Base-by-base conservation (phyloP, 441 rosid genomes). In the Arabidopsis hybrid region DNA sequence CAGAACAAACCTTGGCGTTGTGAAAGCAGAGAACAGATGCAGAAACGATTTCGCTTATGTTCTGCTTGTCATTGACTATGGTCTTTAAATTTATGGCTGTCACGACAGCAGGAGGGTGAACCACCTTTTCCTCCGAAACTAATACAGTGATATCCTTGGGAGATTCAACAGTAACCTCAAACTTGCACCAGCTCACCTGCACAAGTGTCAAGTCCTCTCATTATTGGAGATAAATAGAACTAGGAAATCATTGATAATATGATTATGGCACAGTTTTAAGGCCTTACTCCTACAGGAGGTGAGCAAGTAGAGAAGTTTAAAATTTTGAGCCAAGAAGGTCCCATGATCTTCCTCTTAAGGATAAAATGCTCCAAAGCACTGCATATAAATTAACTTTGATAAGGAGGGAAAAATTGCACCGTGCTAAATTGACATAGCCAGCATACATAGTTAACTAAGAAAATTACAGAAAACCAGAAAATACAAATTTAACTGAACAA, bases 131-230 rank as follows among this genome's bases (percentile, higher is more conserved):
- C 79, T 80, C 86, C 35, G 93, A 78, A 58, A 88, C 74, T 65
- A 88, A 78, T 60, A 82, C 82, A 36, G 42, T 59, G 74, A 93
- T 85, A 72, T 79, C 88, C 83, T 90, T 95, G 26, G 96, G 86
- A 70, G 83, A 85, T 70, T 88, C 91, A 72, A 90, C 84, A 76
- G 65, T 76, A 56, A 95, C 77, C 86, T 95, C 99, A 85, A 88
- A 91, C 81, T 88, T 93, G 88, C 99, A 95, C 99, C 96, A 93
- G 85, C 99, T 95, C 77, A 93, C 92, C 99, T 93, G 83, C 65
- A 6, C 67, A 80, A 75, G 65, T 69, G 66, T 64, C 76, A 65
- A 73, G 66, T 59, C 47, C 66, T 72, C 76, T 68, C 70, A 69
- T 43, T 69, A 67, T 56, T 52, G 55, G 69, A 76, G 69, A 68